Evolutionary conservation across 2,329 filamentous ascomycete species (phyloP).

Genomic region (Pseudocercospora vitis): DNA sequence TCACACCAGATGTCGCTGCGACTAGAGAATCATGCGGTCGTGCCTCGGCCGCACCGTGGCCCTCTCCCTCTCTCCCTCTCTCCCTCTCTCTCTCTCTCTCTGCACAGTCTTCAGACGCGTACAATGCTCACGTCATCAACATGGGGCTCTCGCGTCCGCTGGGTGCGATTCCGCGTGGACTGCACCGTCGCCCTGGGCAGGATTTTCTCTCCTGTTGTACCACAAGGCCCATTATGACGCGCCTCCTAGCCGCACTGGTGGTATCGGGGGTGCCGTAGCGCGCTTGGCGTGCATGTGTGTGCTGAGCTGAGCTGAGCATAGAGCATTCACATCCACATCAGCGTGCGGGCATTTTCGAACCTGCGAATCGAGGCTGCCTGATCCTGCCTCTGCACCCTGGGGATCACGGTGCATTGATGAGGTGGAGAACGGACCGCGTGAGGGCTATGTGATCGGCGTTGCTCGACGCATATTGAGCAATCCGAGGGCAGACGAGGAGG

Average conservation of each 20-base stretch:
- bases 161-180: conserved; percentile 2
- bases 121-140: neutral
- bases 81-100: too few relatives aligned
- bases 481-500: neutral
- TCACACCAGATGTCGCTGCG: neutral
- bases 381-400: neutral
- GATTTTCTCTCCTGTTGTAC: neutral
- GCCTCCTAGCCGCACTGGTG: neutral
- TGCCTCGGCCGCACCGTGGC: neutral
- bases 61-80: neutral
- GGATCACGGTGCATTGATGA: neutral
- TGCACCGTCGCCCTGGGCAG: conserved; percentile 2
- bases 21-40: neutral
- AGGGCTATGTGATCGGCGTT: neutral
- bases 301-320: conserved; percentile 8
- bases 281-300: neutral
- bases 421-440: neutral
- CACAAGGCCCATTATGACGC: conserved; percentile 1
- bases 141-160: neutral
- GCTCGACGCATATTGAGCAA: neutral
- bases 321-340: too few relatives aligned
- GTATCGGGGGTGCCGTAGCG: neutral
- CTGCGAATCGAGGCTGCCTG: neutral
- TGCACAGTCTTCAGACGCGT: too few relatives aligned
- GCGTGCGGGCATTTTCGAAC: conserved; percentile 2